Evolutionary conservation across 1,284 basidiomycete species (phyloP), one percentile per base, ranked within the genome.

Genomic region (Naganishia albida): DNA sequence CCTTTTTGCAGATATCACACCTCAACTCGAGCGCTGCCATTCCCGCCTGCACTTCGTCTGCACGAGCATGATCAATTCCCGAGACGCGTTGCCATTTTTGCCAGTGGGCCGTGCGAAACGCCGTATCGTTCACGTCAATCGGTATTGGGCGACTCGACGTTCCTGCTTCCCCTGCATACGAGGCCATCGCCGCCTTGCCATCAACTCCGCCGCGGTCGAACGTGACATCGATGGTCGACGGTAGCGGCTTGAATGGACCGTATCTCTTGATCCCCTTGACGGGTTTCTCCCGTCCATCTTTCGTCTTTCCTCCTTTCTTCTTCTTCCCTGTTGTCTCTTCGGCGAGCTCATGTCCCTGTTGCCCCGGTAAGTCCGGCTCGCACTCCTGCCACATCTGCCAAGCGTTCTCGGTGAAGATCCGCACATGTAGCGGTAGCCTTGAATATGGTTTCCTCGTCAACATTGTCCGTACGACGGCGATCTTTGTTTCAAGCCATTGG

Each of bases 131-230:
- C 12, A 89, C 84, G 65, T 84, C 82, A 40, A 92, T 85, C 0
- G 86, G 84, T 20, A 44, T 63, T 6, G 66, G 64, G 10, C 30
- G 30, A 48, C 23, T 25, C 46, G 46, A 23, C 46, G 46, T 7
- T 8, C 70, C 70, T 3, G 82, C 85, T 26, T 68, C 72, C 46
- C 85, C 84, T 26, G 28, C 39, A 12, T 83, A 81, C 3, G 84
- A 82, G 2, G 68, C 42, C 40, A 77, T 68, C 1, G 84, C 83
- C 50, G 83, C 84, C 63, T 84, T 83, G 0, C 88, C 88, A 71
- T 88, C 85, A 0, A 90, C 88, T 8, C 89, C 89, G 72, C 90
- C 87, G 1, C 87, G 74, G 74, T 90, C 88, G 12, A 85, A 73
- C 2, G 78, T 74, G 49, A 73, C 82, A 1, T 18, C 77, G 71